Evolutionary conservation across 2,329 filamentous ascomycete genomes (phyloP).

Genomic region (Lachnum nothofagi): DNA sequence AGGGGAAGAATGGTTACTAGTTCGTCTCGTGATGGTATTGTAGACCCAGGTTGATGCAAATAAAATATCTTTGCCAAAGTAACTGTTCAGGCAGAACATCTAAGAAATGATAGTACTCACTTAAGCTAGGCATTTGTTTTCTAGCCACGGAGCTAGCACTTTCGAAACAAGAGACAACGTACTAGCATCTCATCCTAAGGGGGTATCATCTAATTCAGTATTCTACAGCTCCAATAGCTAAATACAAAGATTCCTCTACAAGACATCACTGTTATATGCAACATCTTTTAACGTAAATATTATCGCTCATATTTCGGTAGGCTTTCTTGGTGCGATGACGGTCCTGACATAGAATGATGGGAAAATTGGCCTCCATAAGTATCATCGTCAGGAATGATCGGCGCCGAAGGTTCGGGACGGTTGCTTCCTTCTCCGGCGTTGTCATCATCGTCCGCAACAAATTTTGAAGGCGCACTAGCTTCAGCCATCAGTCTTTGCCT

Average conservation of each 20-base stretch:
- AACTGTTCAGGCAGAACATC: too few relatives aligned
- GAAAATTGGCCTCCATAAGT: constrained; percentile 37
- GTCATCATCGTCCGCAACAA: constrained; percentile 44
- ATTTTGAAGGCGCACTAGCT: constrained; percentile 48
- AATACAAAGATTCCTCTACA: background rate
- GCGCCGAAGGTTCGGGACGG: constrained; percentile 48
- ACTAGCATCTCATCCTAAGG: background rate
- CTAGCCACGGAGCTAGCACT: too few relatives aligned
- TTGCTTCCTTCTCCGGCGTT: constrained; percentile 31
- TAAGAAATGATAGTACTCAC: too few relatives aligned
- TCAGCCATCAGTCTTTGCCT: constrained; percentile 47
- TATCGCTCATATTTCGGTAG: constrained; percentile 32
- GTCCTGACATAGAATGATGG: constrained; percentile 11
- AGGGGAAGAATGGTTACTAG: too few relatives aligned
- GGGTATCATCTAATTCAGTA: constrained; percentile 1
- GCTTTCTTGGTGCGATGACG: constrained; percentile 17
- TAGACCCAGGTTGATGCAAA: too few relatives aligned
- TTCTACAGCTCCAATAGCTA: too few relatives aligned
- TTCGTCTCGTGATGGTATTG: too few relatives aligned
- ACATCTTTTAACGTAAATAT: constrained; percentile 1
- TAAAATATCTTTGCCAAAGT: too few relatives aligned
- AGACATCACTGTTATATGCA: background rate
- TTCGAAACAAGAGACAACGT: too few relatives aligned
- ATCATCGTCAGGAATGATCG: constrained; percentile 52
- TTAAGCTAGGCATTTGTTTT: too few relatives aligned